Evolutionary conservation across 371 early-diverging fungal species (phyloP), one percentile per base, ranked within the genome.

Genomic region (Rhizopus sp.): DNA sequence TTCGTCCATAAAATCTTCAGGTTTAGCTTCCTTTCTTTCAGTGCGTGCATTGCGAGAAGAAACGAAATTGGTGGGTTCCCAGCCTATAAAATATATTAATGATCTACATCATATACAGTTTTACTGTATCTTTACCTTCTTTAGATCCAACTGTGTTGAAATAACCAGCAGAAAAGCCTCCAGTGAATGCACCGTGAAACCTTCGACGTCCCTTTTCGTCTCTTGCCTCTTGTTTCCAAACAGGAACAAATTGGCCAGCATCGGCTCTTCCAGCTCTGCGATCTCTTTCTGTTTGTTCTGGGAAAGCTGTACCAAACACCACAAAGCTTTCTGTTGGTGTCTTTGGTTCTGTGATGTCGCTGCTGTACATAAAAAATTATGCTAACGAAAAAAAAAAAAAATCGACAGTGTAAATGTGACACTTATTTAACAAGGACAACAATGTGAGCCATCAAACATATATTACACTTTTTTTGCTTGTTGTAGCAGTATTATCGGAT

Each of bases 121-220:
- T 7, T 45, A 38, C 1, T 17, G 15, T 10, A 17, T 5, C 9
- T 52, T 0, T 76, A 90, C 93, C 95, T 86, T 96, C 95, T 85
- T 93, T 93, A 12, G 94, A 93, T 1, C 97, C 97, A 0, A 94
- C 97, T 2, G 94, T 96, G 68, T 95, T 95, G 68, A 81, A 93
- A 63, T 96, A 95, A 9, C 97, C 97, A 1, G 96, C 97, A 7
- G 92, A 89, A 62, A 89, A 95, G 5, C 97, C 97, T 40, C 97
- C 97, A 15, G 89, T 92, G 75, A 96, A 96, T 0, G 97, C 97
- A 23, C 97, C 97, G 65, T 96, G 97, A 56, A 96, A 87, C 23
- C 96, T 77, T 42, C 90, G 78, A 16, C 92, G 76, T 5, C 97
- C 97, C 33, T 87, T 71, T 60, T 94, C 95, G 67, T 96, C 95